Evolutionary conservation across 164 flowering plant species (phyloP), one percentile per base, ranked within the genome.

Genomic region (Chloranthus sessilifolius): DNA sequence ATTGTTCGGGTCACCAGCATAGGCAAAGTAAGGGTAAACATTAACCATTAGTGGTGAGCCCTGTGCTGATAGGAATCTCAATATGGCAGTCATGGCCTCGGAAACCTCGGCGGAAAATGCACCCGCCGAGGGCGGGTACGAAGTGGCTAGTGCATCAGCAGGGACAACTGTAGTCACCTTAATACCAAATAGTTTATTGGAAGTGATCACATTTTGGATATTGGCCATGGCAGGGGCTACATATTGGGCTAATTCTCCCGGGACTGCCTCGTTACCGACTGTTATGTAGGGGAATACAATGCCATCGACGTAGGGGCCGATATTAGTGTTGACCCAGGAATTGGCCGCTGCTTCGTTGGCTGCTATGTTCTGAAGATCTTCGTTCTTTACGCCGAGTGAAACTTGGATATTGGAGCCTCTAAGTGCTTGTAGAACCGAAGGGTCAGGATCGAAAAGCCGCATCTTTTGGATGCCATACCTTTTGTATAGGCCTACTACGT

Each of bases 71-170:
- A 66, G 40, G 19, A 62, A 60, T 7, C 9, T 0, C 4, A 61
- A 37, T 2, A 70, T 45, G 22, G 28, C 45, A 0, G 2, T 21
- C 59, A 69, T 36, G 14, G 1, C 23, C 0, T 14, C 9, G 8
- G 7, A 0, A 1, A 45, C 47, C 14, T 43, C 58, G 0, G 6
- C 16, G 0, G 58, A 11, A 39, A 77, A 77, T 4, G 22, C 53
- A 19, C 67, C 68, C 0, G 10, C 42, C 7, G 82, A 77, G 0
- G 82, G 79, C 1, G 76, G 62, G 37, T 19, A 64, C 0, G 71
- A 64, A 7, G 44, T 17, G 4, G 45, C 68, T 9, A 71, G 34
- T 4, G 56, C 62, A 1, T 9, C 19, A 7, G 36, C 7, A 0
- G 46, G 0, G 11, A 71, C 56, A 7, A 52, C 65, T 0, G 82